phyloP scores from a whole-genome alignment of 2,329 filamentous ascomycete genomes.

The Trichoderma arundinaceum region DNA sequence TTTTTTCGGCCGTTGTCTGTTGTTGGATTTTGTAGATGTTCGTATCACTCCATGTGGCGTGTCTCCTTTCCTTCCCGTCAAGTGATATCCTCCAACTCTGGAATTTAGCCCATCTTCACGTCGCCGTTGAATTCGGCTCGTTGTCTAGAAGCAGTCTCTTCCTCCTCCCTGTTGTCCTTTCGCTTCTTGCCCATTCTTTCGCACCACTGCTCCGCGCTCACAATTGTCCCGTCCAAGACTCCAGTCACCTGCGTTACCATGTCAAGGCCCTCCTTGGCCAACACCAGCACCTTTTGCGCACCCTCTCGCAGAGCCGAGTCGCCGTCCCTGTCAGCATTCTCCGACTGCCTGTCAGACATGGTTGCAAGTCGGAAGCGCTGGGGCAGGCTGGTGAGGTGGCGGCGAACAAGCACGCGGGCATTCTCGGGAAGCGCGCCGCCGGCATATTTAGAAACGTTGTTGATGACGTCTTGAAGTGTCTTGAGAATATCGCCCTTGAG shows the following conservation, averaged over 20 bases:
- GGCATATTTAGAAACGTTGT: conserved; percentile 85
- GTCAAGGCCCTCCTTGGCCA: conserved; percentile 88
- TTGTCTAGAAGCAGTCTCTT: conserved; percentile 36
- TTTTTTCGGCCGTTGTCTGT: background rate
- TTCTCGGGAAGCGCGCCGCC: conserved; percentile 92
- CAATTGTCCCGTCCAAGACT: conserved; percentile 86
- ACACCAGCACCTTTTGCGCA: conserved; percentile 79
- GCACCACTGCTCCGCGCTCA: conserved; percentile 91
- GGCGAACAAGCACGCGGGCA: conserved; percentile 79
- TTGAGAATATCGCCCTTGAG: conserved; percentile 75
- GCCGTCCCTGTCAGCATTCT: conserved; percentile 43
- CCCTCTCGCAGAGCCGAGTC: conserved; percentile 54
- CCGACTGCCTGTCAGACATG: conserved; percentile 46
- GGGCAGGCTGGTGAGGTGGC: conserved; percentile 83
- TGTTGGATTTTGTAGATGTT: conserved; percentile 5
- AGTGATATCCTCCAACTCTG: background rate
- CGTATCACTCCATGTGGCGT: background rate
- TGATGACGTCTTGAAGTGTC: conserved; percentile 79
- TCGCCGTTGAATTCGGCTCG: conserved; percentile 40
- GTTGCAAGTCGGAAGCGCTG: conserved; percentile 79
- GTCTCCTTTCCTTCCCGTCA: background rate
- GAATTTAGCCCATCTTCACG: conserved; percentile 40
- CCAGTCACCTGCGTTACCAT: conserved; percentile 92
- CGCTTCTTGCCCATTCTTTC: conserved; percentile 67
- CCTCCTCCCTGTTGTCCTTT: conserved; percentile 39